Percentiles rank a stretch among this genome's conserved stretches.
Conservation (phyloP, 257 asterid genomes). For the Solanum chmielewskii region DNA sequence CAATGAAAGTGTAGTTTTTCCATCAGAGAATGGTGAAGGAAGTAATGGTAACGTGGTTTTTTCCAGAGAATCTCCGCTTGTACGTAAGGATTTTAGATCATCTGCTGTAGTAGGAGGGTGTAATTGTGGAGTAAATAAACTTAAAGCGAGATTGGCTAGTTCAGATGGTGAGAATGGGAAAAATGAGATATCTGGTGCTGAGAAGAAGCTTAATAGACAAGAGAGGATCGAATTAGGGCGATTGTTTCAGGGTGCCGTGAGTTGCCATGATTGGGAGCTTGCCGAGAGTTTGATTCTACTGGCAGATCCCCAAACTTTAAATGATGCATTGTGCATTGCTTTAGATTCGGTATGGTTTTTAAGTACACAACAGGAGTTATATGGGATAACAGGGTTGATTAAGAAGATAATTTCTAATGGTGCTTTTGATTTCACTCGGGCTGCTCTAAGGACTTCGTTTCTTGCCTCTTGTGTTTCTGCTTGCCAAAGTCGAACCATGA, state of each 20-base stretch:
- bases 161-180: constrained; percentile 55
- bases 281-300: constrained; percentile 75
- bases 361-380: constrained; percentile 60
- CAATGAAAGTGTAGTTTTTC: constrained; percentile 10
- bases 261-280: constrained; percentile 92
- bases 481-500: constrained; percentile 95
- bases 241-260: constrained; percentile 92
- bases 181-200: constrained; percentile 30
- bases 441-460: constrained; percentile 93
- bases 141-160: constrained; percentile 56
- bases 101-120: constrained; percentile 22
- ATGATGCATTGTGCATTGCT: constrained; percentile 87
- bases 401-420: constrained; percentile 81
- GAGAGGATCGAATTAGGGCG: constrained; percentile 90
- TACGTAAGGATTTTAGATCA: constrained; percentile 28
- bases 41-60: constrained; percentile 57
- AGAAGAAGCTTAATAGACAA: constrained; percentile 77
- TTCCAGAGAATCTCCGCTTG: constrained; percentile 63
- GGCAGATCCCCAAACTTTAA: constrained; percentile 94
- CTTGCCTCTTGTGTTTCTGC: constrained; percentile 99
- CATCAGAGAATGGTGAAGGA: constrained; percentile 38
- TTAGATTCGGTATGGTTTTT: constrained; percentile 94
- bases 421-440: constrained; percentile 91
- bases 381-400: constrained; percentile 76
- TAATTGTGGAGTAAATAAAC: constrained; percentile 79